These are phyloP conservation scores for Pelargonium myrrhifolium DNA, from an alignment of 441 rosid genomes.

Conservation along the genomic window DNA sequence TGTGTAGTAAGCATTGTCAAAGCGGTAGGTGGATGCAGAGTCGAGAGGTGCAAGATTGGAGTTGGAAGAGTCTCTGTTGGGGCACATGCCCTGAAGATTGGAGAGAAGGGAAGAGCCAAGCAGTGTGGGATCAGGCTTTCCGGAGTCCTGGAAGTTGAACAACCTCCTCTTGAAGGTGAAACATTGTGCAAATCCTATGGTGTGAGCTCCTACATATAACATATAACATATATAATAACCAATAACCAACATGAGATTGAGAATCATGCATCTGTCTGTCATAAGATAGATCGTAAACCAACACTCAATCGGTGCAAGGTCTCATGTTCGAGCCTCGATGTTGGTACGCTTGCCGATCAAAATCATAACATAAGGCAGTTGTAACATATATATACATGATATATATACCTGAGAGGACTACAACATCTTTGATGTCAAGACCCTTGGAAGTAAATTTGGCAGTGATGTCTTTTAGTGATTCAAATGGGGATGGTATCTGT, in stretches of 20 bases:
- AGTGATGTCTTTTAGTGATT: conserved; percentile 46
- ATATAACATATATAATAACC: no score
- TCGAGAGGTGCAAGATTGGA: conserved; percentile 42
- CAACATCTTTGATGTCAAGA: conserved; percentile 53
- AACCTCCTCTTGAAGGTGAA: conserved; percentile 56
- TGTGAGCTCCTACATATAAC: conserved; percentile 51
- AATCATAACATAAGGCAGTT: no score
- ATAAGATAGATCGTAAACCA: no score
- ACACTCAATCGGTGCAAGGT: no score
- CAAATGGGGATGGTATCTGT: conserved; percentile 51
- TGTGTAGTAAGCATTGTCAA: conserved; percentile 48
- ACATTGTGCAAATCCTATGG: conserved; percentile 65
- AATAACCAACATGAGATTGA: no score
- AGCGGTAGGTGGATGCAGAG: conserved; percentile 26
- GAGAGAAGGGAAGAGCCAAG: conserved; percentile 40
- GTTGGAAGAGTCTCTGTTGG: conserved; percentile 44
- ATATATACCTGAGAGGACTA: conserved; percentile 49
- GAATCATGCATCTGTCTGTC: no score
- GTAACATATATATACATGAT: no score
- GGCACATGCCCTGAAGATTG: conserved; percentile 38
- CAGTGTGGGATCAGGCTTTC: conserved; percentile 50
- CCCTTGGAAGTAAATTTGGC: conserved; percentile 55
- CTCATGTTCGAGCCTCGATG: no score
- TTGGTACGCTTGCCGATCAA: no score
- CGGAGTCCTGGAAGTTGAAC: conserved; percentile 45